phyloP scores from a whole-genome alignment of 768 basidiomycete genomes.

The Omphalotus guepiniiformis region DNA sequence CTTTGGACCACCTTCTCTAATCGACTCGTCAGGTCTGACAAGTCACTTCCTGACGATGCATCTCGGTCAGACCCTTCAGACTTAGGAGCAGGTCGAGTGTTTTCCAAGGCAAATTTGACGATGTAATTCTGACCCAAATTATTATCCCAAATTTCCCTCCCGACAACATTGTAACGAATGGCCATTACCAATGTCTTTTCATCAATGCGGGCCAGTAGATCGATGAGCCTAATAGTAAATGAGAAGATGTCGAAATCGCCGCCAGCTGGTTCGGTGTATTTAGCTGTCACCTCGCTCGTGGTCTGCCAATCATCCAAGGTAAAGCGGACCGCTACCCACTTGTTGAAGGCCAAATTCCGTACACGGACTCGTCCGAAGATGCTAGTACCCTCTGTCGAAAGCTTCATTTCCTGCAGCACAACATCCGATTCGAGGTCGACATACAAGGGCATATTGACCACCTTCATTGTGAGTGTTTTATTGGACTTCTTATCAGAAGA shows the following conservation, averaged over 20 bases:
- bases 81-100: slow-evolving; percentile 16
- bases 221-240: slow-evolving; percentile 74
- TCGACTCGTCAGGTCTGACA: slow-evolving; percentile 60
- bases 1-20: slow-evolving; percentile 59
- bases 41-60: slow-evolving; percentile 38
- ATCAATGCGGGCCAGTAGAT: slow-evolving; percentile 71
- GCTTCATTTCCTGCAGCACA: slow-evolving; percentile 49
- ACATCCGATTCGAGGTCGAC: slow-evolving; percentile 39
- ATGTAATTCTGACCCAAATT: slow-evolving; percentile 77
- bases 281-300: slow-evolving; percentile 86
- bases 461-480: slow-evolving; percentile 49
- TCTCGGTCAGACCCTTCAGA: slow-evolving; percentile 29
- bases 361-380: slow-evolving; percentile 77
- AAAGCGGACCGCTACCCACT: slow-evolving; percentile 85
- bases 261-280: slow-evolving; percentile 49
- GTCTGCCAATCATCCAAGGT: slow-evolving; percentile 97
- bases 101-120: slow-evolving; percentile 54
- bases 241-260: slow-evolving; percentile 66
- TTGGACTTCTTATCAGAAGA: slow-evolving; percentile 23
- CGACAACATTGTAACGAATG: slow-evolving; percentile 64
- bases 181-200: slow-evolving; percentile 82
- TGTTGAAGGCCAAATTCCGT: slow-evolving; percentile 82
- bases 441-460: slow-evolving; percentile 62
- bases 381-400: slow-evolving; percentile 46
- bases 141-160: slow-evolving; percentile 90